Percentiles rank a stretch among this genome's conserved stretches.
Evolutionary conservation across 75 land plant genomes (phyloP).

Genomic region (Pinus tabuliformis): DNA sequence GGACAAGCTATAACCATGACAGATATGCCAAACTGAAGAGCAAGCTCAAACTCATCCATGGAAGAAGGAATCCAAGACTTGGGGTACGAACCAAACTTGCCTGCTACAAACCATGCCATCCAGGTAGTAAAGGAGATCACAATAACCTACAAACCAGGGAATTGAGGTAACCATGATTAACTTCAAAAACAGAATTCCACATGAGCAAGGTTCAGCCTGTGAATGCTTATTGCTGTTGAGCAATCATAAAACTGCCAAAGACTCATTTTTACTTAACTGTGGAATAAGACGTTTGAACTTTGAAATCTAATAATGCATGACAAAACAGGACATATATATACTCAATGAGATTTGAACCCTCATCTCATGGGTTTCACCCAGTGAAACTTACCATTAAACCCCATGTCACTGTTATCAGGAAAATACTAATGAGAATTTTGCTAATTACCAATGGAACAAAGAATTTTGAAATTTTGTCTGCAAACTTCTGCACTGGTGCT

Average conservation of each 20-base stretch:
- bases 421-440: too few species aligned
- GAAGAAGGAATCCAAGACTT: constrained; percentile 72
- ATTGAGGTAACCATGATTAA: not conserved
- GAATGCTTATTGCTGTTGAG: not conserved
- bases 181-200: not conserved
- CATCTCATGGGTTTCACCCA: too few species aligned
- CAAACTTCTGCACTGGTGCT: too few species aligned
- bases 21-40: constrained; percentile 89
- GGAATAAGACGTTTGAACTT: not conserved
- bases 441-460: too few species aligned
- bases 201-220: not conserved
- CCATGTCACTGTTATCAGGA: too few species aligned
- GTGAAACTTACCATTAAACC: too few species aligned
- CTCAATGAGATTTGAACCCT: too few species aligned
- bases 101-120: too few species aligned
- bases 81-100: constrained; percentile 54
- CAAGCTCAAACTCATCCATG: constrained; percentile 79
- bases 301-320: not conserved
- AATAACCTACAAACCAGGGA: not conserved
- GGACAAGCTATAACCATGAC: constrained; percentile 91
- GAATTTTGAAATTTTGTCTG: too few species aligned
- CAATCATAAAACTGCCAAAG: not conserved
- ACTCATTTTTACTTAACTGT: not conserved
- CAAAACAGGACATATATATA: not conserved
- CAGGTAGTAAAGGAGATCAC: too few species aligned